phyloP scores from a whole-genome alignment of 148 eudicot species.

The Drosera capensis region DNA sequence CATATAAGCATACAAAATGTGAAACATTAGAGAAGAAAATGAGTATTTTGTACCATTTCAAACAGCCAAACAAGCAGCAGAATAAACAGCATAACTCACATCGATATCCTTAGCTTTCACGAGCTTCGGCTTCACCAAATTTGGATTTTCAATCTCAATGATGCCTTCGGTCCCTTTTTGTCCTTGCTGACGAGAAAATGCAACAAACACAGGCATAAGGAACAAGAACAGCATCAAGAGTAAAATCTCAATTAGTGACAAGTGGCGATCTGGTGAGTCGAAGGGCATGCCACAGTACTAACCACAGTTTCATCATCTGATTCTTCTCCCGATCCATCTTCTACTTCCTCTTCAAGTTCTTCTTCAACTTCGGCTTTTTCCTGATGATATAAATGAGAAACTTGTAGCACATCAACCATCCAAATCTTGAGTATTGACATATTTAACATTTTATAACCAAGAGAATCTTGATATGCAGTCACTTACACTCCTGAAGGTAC shows the following conservation, averaged over 20 bases:
- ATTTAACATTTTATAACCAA: too few relatives aligned
- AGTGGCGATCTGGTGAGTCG: background rate
- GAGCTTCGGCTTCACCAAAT: slow-evolving; percentile 66
- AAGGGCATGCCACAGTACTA: background rate
- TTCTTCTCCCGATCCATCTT: slow-evolving; percentile 17
- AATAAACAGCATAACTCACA: slow-evolving; percentile 27
- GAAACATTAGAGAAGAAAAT: too few relatives aligned
- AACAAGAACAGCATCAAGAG: background rate
- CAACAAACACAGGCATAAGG: background rate
- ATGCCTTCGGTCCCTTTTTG: slow-evolving; percentile 72
- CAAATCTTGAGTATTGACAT: too few relatives aligned
- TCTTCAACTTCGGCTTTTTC: slow-evolving; percentile 45
- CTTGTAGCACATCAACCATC: too few relatives aligned
- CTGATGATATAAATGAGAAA: slow-evolving; percentile 17
- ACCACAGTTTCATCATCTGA: slow-evolving; percentile 59
- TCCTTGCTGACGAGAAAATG: slow-evolving; percentile 18
- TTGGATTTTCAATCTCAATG: slow-evolving; percentile 85
- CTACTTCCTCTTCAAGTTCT: slow-evolving; percentile 18
- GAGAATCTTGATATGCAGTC: background rate
- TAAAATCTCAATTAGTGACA: too few relatives aligned
- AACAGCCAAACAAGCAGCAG: background rate
- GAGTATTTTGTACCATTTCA: too few relatives aligned
- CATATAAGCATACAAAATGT: too few relatives aligned
- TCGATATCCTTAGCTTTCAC: slow-evolving; percentile 74
- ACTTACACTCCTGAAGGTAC: slow-evolving; percentile 60